Conservation (phyloP, 83 land plant genomes). For the Diphasiastrum complanatum region DNA sequence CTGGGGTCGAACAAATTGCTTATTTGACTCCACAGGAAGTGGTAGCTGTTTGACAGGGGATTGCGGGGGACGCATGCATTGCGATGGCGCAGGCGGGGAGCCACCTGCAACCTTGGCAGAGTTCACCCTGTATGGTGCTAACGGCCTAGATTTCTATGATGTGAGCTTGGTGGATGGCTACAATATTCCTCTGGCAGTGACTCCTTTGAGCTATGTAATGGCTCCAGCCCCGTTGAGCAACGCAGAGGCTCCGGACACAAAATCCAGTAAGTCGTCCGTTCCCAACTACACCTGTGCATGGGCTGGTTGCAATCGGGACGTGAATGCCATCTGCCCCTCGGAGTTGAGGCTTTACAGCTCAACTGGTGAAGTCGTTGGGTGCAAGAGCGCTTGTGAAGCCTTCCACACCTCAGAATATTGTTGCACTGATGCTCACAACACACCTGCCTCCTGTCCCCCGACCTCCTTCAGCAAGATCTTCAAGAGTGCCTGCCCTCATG, state of each 20-base stretch:
- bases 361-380: constrained; percentile 7
- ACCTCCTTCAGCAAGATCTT: constrained; percentile 5
- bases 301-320: constrained; percentile 5
- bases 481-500: constrained; percentile 8
- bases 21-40: not conserved
- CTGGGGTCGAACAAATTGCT: constrained; percentile 7
- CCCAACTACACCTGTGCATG: not conserved
- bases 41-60: constrained; percentile 3
- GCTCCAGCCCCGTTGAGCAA: not conserved
- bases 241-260: not conserved
- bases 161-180: no score
- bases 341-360: not conserved
- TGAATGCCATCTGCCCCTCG: constrained; percentile 7
- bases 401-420: constrained; percentile 1
- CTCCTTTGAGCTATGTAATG: not conserved
- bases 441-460: not conserved
- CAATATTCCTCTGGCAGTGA: not conserved
- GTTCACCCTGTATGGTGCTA: constrained; percentile 1
- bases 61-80: constrained; percentile 2
- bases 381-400: constrained; percentile 4
- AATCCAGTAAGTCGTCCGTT: not conserved
- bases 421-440: constrained; percentile 3
- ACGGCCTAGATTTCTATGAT: no score
- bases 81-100: constrained; percentile 6
- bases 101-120: constrained; percentile 16